Conservation (phyloP, 345 rosid genomes). For the Jatropha curcas region DNA sequence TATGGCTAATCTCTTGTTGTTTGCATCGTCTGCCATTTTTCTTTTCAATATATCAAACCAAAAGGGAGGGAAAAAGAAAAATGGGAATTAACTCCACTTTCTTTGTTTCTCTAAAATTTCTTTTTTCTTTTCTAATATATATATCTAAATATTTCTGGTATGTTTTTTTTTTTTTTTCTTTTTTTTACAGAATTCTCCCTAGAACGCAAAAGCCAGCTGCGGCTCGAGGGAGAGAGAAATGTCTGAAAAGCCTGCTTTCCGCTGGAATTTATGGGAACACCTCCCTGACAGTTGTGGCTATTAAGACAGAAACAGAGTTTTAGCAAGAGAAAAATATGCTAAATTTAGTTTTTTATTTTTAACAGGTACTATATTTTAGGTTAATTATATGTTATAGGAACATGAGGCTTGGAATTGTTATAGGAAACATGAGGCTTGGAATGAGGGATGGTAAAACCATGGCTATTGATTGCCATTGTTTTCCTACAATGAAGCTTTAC, state of each 20-base stretch:
- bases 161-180: neutral
- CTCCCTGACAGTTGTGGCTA: neutral
- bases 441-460: too few species aligned
- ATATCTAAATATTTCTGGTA: too few species aligned
- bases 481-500: too few species aligned
- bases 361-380: neutral
- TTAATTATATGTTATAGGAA: neutral
- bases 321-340: too few species aligned
- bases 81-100: neutral
- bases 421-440: slow-evolving; percentile 14
- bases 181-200: neutral
- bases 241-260: neutral
- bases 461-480: too few species aligned
- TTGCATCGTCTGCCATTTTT: slow-evolving; percentile 22
- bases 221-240: slow-evolving; percentile 8
- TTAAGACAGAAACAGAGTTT: neutral
- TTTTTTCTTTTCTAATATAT: too few species aligned
- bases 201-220: slow-evolving; percentile 3
- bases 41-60: neutral
- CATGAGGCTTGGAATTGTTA: slow-evolving; percentile 12
- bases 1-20: slow-evolving; percentile 41
- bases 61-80: neutral
- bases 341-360: neutral
- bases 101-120: neutral
- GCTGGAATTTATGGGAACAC: neutral